Evolutionary conservation across 768 basidiomycete genomes (phyloP).

Genomic region (Saitozyma sp.): DNA sequence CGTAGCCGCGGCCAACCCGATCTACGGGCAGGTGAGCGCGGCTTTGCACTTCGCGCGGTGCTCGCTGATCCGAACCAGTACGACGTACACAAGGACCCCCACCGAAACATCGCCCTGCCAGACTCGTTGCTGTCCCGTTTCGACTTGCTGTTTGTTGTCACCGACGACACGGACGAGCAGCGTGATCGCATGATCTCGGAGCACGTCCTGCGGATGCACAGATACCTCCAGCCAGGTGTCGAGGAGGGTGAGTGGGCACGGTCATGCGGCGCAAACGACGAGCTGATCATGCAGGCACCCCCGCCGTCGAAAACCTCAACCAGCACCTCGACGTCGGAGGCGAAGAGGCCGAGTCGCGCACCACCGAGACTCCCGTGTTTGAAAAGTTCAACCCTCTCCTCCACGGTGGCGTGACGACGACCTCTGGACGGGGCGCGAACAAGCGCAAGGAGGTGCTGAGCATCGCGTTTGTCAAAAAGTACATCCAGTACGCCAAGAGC

Average conservation of each 20-base stretch:
- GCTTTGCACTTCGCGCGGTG: background rate
- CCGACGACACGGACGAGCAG: conserved; percentile 94
- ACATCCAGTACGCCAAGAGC: conserved; percentile 95
- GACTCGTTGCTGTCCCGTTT: conserved; percentile 98
- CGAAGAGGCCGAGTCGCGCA: conserved; percentile 59
- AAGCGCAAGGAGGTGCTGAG: conserved; percentile 83
- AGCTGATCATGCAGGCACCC: conserved; percentile 57
- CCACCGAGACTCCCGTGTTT: conserved; percentile 72
- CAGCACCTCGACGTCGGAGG: conserved; percentile 88
- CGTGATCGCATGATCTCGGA: conserved; percentile 93
- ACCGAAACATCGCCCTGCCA: conserved; percentile 96
- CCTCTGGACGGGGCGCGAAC: conserved; percentile 55
- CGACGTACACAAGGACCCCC: conserved; percentile 98
- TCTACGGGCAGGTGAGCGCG: conserved; percentile 82
- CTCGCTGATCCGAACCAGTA: conserved; percentile 62
- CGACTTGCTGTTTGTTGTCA: conserved; percentile 95
- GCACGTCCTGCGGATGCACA: conserved; percentile 95
- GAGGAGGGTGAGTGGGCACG: conserved; percentile 71
- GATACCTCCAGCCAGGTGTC: conserved; percentile 91
- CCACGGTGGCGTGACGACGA: conserved; percentile 75
- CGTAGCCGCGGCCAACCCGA: conserved; percentile 96
- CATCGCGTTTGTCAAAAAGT: conserved; percentile 95
- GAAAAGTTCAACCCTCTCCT: conserved; percentile 96
- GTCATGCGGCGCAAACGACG: background rate
- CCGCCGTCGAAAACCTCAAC: conserved; percentile 78